Base-by-base conservation (phyloP, 2,329 filamentous ascomycete species). In the Fusarium goolgardi region DNA sequence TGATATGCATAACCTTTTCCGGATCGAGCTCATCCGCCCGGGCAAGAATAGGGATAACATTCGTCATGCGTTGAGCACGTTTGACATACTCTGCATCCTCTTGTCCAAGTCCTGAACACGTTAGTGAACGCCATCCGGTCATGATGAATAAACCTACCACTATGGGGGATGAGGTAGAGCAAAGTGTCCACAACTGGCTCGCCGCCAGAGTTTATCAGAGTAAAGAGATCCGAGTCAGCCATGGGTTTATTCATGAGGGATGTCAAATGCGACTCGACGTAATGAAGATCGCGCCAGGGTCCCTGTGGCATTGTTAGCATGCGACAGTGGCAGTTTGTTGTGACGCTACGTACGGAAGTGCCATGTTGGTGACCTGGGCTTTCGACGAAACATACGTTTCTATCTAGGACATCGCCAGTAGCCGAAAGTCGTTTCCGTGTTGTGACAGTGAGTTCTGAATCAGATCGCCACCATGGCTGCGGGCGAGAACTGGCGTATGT, bases 331-430 rank as follows among this genome's bases (percentile, higher is more conserved):
- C 32, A 27, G 25, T 18, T 21, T 34, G 16, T 32, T 15, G 10
- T 15, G n/a, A 75, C 15, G 41, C 58, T 46, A 78, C 85, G 63
- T 78, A 88, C 84, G 37, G 85, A 86, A 45, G 81, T 82, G 45
- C 83, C 84, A 67, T 76, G 80, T 40, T 83, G 81, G 77, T 87
- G 88, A 15, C 90, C 89, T 13, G 91, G 88, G 3, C 92, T 95
- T 79, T 98, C 95, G 59, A 97, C 89, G 75, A 99, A 97, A 78
- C 93, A 97, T 7, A 99, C 80, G 75, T 99, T 99, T 31, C 95
- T 88, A 75, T 98, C 95, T 45, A 98, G 81, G 39, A 97, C 86
- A 23, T 88, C 86, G 67, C 96, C 94, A 10, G 89, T 89, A 52
- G 64, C 51, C 7, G 74, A 75, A 8, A 91, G 95, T 75, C 90